A percentile compares a stretch with the other conserved stretches of the same genome.
These are phyloP conservation scores for Colletotrichum orchidophilum DNA, from an alignment of 2,329 filamentous ascomycete species.

Conservation along the genomic window DNA sequence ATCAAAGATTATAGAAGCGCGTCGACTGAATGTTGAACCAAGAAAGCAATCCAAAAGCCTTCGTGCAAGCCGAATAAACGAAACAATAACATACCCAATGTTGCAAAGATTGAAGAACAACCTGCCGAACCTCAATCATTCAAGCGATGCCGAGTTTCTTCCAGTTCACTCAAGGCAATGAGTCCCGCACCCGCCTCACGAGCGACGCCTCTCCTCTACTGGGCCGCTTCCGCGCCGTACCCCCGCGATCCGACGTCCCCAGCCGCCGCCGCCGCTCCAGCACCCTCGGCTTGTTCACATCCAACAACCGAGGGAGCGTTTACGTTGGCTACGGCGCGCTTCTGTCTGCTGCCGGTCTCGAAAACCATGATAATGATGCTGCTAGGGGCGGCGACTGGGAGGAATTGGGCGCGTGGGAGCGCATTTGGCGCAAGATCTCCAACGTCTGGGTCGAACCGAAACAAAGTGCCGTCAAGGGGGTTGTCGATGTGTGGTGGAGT, in stretches of 20 bases:
- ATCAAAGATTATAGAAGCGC: background rate
- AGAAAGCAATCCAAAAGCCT: background rate
- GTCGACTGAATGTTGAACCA: background rate
- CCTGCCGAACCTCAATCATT: constrained; percentile 15
- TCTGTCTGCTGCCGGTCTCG: constrained; percentile 51
- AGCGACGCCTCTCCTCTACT: constrained; percentile 68
- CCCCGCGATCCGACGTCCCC: constrained; percentile 48
- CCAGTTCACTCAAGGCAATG: constrained; percentile 72
- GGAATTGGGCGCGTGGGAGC: constrained; percentile 46
- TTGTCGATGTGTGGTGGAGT: constrained; percentile 71
- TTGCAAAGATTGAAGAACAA: constrained; percentile 17
- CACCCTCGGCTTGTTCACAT: constrained; percentile 39
- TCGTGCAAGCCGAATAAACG: background rate
- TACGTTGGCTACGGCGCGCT: constrained; percentile 66
- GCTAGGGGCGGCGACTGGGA: constrained; percentile 44
- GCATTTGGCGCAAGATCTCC: constrained; percentile 48
- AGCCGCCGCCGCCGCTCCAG: constrained; percentile 42
- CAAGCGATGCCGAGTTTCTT: constrained; percentile 70
- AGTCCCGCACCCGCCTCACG: constrained; percentile 61
- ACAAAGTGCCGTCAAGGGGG: constrained; percentile 64
- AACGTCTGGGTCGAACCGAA: constrained; percentile 71
- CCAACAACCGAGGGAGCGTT: constrained; percentile 58
- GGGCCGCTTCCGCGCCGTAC: constrained; percentile 72
- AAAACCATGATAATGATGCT: constrained; percentile 42
- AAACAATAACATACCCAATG: constrained; percentile 23